Percentiles rank a stretch among this genome's conserved stretches.
phyloP scores from a whole-genome alignment of 2,329 filamentous ascomycete species.

The Sporothrix protearum region DNA sequence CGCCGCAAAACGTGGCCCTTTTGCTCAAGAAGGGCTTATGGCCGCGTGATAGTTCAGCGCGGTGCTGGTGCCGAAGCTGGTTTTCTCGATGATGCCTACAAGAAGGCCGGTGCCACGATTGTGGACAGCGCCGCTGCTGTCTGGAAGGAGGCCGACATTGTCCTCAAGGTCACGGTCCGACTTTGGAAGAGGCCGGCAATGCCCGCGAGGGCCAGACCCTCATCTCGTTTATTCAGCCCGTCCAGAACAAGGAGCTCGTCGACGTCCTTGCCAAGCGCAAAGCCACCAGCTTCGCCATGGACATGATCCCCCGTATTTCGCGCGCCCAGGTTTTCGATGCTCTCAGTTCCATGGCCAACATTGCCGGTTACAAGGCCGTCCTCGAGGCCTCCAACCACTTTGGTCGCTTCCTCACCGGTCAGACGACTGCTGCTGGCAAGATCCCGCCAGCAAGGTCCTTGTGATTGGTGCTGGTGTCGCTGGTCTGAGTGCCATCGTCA shows the following conservation, averaged over 20 bases:
- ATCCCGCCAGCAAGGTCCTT: slow-evolving; percentile 88
- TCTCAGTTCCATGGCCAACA: slow-evolving; percentile 89
- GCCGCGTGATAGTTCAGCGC: slow-evolving; percentile 70
- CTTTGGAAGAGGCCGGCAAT: slow-evolving; percentile 62
- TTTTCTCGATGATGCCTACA: slow-evolving; percentile 73
- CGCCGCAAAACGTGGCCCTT: slow-evolving; percentile 76
- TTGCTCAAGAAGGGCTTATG: slow-evolving; percentile 85
- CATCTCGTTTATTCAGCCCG: slow-evolving; percentile 79
- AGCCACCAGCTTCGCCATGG: slow-evolving; percentile 82
- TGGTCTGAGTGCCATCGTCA: slow-evolving; percentile 82
- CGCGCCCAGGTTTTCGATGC: slow-evolving; percentile 86
- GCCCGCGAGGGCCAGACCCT: slow-evolving; percentile 69
- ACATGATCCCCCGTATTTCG: slow-evolving; percentile 86
- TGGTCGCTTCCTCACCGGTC: slow-evolving; percentile 81
- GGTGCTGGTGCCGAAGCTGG: slow-evolving; percentile 76
- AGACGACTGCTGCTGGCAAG: slow-evolving; percentile 85
- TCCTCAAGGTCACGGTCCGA: slow-evolving; percentile 80
- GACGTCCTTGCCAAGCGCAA: slow-evolving; percentile 67
- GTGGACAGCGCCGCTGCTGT: slow-evolving; percentile 62
- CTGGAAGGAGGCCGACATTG: slow-evolving; percentile 71
- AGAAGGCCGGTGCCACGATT: slow-evolving; percentile 71
- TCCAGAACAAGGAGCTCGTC: slow-evolving; percentile 73
- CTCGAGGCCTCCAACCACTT: slow-evolving; percentile 87
- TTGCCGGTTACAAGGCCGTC: slow-evolving; percentile 89
- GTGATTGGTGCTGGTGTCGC: slow-evolving; percentile 90